Conservation (phyloP, 1,284 basidiomycete species). For the Malassezia slooffiae region DNA sequence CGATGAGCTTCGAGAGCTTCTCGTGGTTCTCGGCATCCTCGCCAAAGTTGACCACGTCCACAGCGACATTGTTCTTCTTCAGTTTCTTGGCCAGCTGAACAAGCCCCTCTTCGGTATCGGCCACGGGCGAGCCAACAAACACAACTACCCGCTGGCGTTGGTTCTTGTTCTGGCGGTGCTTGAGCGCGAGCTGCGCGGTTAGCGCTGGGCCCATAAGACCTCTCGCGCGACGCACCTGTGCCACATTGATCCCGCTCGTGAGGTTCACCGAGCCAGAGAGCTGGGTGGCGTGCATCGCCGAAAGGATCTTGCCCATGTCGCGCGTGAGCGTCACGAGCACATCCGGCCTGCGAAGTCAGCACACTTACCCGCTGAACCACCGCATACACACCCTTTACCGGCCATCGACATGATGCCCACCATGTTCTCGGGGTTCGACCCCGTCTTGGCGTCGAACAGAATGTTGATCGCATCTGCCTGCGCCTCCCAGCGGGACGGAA, state of each 20-base stretch:
- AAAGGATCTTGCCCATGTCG: constrained; percentile 81
- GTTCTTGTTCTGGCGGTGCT: constrained; percentile 97
- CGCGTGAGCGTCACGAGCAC: constrained; percentile 91
- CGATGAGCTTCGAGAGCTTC: constrained; percentile 64
- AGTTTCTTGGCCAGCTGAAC: constrained; percentile 85
- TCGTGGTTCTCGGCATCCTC: constrained; percentile 52
- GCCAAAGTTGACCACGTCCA: constrained; percentile 74
- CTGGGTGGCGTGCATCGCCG: constrained; percentile 62
- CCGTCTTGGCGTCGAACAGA: constrained; percentile 83
- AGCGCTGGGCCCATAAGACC: too few species aligned
- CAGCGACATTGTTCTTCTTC: constrained; percentile 97
- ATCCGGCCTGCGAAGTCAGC: constrained; percentile 55
- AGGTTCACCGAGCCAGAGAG: constrained; percentile 74
- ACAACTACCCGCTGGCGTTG: constrained; percentile 87
- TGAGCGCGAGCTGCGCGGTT: constrained; percentile 66
- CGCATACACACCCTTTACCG: constrained; percentile 36
- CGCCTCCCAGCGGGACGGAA: constrained; percentile 68
- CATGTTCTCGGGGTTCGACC: constrained; percentile 85
- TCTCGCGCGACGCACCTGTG: constrained; percentile 56
- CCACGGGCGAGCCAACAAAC: constrained; percentile 72
- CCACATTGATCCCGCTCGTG: constrained; percentile 78
- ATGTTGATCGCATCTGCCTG: constrained; percentile 84
- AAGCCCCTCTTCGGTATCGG: constrained; percentile 29
- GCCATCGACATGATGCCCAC: constrained; percentile 98
- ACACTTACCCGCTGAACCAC: not conserved